Evolutionary conservation across 2,329 filamentous ascomycete genomes (phyloP).

Genomic region (Cordyceps javanica): DNA sequence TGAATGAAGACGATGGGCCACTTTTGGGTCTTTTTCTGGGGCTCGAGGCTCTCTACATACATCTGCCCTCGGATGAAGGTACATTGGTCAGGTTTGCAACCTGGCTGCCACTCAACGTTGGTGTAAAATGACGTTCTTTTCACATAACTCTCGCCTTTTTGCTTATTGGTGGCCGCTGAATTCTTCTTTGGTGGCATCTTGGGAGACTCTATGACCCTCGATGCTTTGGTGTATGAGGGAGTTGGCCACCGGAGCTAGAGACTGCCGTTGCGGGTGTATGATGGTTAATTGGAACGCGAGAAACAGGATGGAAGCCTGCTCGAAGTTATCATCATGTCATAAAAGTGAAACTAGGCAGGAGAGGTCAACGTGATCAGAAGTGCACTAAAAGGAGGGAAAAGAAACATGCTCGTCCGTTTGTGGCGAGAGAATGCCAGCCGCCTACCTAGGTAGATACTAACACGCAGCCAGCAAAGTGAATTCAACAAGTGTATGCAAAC

Average conservation of each 20-base stretch:
- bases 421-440: neutral
- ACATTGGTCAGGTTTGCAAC: conserved; percentile 10
- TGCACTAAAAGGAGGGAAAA: neutral
- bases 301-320: neutral
- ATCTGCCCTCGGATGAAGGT: conserved; percentile 23
- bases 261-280: neutral
- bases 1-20: conserved; percentile 29
- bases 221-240: neutral
- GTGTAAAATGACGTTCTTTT: conserved; percentile 21
- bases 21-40: conserved; percentile 13
- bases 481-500: neutral
- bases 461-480: neutral
- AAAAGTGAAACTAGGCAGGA: too few species aligned
- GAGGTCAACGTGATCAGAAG: neutral
- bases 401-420: neutral
- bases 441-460: neutral
- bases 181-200: neutral
- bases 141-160: neutral
- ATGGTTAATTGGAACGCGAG: too few species aligned
- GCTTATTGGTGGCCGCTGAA: neutral
- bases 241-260: neutral
- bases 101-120: conserved; percentile 19
- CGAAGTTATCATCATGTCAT: too few species aligned
- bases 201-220: neutral
- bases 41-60: conserved; percentile 30